Conservation (phyloP, 495 filamentous ascomycete genomes). For the Neurospora sp. region DNA sequence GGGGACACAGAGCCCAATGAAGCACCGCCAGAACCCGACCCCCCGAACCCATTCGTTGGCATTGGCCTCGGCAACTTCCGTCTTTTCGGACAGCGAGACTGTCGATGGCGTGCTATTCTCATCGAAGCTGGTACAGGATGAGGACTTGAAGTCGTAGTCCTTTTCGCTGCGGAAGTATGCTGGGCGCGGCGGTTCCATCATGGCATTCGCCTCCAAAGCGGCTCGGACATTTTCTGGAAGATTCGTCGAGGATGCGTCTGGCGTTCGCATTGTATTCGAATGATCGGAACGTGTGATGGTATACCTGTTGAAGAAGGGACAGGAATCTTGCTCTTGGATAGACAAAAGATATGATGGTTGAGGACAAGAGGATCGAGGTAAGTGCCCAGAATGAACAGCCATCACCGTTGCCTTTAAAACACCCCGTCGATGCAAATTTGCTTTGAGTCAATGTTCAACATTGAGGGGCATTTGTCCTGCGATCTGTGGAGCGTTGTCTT, state of each 20-base stretch:
- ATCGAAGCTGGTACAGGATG: not conserved
- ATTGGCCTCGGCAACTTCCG: not conserved
- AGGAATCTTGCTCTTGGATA: not conserved
- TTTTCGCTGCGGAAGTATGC: not conserved
- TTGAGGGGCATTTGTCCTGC: not conserved
- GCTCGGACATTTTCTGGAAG: not conserved
- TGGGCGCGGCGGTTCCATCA: not conserved
- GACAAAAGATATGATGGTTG: not conserved
- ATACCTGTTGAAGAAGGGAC: not conserved
- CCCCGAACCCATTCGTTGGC: conserved; percentile 15
- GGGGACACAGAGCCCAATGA: conserved; percentile 26
- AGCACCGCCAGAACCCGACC: conserved; percentile 30
- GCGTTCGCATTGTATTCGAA: not conserved
- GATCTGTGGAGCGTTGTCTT: not conserved
- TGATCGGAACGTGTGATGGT: not conserved
- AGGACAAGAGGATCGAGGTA: not conserved
- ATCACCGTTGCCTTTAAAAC: not conserved
- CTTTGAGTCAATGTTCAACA: not conserved
- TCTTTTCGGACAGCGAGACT: conserved; percentile 3
- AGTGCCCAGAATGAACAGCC: not conserved
- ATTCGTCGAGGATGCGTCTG: not conserved
- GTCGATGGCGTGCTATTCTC: not conserved
- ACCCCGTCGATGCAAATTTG: not conserved
- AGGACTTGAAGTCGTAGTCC: not conserved
- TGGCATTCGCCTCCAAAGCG: not conserved